These are phyloP conservation scores for Halenospora varia DNA, from an alignment of 495 filamentous ascomycete genomes.

Conservation along the genomic window DNA sequence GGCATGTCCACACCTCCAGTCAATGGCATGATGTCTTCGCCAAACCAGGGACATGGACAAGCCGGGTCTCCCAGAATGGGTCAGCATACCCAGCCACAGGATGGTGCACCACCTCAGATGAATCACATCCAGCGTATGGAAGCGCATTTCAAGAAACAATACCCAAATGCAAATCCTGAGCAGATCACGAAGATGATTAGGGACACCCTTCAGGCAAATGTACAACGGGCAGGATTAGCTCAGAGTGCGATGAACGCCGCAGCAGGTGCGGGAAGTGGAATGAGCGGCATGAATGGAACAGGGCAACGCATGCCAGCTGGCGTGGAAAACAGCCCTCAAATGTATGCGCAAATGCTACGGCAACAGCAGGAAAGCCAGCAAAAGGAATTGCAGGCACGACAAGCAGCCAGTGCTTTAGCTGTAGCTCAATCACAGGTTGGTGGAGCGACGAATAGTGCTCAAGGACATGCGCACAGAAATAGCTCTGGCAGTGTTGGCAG, in stretches of 20 bases:
- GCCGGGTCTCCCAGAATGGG: conserved; percentile 25
- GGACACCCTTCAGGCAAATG: conserved; percentile 42
- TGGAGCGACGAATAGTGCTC: background rate
- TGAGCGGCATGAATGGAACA: conserved; percentile 26
- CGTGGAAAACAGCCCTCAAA: conserved; percentile 52
- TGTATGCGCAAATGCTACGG: conserved; percentile 70
- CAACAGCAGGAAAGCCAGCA: conserved; percentile 51
- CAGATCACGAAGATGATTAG: conserved; percentile 57
- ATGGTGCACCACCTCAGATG: too few relatives aligned
- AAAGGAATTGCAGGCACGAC: conserved; percentile 6
- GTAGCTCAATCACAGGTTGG: conserved; percentile 1
- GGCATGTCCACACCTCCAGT: conserved; percentile 11
- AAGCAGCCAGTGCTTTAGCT: conserved; percentile 1
- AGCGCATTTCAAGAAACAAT: conserved; percentile 31
- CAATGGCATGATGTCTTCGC: conserved; percentile 6
- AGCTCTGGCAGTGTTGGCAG: conserved; percentile 19
- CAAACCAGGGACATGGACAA: conserved; percentile 30
- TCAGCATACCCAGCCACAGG: conserved; percentile 31
- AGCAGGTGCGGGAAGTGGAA: conserved; percentile 42
- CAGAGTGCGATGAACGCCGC: conserved; percentile 61
- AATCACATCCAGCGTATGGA: conserved; percentile 31
- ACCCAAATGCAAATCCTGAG: conserved; percentile 55
- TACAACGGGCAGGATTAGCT: conserved; percentile 25
- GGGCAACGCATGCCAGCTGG: conserved; percentile 36
- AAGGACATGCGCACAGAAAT: conserved; percentile 18